Evolutionary conservation across 2,329 filamentous ascomycete genomes (phyloP).

Genomic region (Dichotomopilus funicola): DNA sequence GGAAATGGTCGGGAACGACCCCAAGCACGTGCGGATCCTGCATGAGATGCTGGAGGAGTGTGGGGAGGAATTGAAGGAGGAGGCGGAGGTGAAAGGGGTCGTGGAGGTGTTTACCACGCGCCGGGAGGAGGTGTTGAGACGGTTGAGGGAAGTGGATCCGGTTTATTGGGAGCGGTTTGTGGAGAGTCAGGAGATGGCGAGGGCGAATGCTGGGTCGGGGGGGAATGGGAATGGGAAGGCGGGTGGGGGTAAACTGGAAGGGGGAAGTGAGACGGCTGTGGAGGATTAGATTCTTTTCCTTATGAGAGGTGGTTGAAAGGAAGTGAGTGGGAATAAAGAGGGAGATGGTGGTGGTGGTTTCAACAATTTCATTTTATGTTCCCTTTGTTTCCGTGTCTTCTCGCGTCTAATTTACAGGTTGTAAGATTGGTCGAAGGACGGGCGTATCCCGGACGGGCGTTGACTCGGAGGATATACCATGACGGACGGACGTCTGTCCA

Average conservation of each 20-base stretch:
- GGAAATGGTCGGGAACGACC: constrained; percentile 45
- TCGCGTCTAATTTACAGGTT: no score
- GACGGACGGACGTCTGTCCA: no score
- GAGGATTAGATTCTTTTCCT: constrained; percentile 4
- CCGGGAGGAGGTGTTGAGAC: constrained; percentile 42
- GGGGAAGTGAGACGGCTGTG: constrained; percentile 30
- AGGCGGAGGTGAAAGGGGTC: constrained; percentile 51
- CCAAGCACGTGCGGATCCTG: constrained; percentile 47
- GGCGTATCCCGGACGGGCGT: no score
- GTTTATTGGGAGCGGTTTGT: constrained; percentile 59
- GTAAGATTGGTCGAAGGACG: no score
- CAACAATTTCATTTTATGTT: neutral
- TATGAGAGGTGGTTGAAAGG: neutral
- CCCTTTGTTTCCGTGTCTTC: neutral
- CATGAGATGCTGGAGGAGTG: constrained; percentile 57
- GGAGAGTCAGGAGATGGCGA: constrained; percentile 54
- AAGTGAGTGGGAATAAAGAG: neutral
- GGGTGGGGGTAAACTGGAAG: neutral
- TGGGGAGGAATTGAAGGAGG: constrained; percentile 49
- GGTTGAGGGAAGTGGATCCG: constrained; percentile 55
- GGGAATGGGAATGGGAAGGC: neutral
- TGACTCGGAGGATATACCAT: no score
- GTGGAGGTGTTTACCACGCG: constrained; percentile 56
- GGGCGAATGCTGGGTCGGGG: constrained; percentile 39
- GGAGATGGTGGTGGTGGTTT: neutral